Base-by-base conservation (phyloP, 1,284 basidiomycete genomes). In the Spongiforma sp. region DNA sequence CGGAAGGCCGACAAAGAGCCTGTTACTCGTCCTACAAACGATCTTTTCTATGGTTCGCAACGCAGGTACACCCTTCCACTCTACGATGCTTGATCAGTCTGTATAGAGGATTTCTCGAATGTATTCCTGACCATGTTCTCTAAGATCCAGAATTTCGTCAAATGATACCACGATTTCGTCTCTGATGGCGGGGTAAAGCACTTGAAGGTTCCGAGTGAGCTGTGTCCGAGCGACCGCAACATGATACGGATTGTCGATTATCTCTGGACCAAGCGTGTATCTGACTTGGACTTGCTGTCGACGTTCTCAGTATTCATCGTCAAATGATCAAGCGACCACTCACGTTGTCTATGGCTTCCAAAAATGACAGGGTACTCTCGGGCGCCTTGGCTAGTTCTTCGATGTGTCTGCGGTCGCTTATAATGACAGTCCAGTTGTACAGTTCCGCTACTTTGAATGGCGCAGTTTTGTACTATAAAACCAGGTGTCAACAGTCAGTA, bases 371-470 rank as follows among this genome's bases (percentile, higher is more conserved):
- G 80, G 17, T 66, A 21, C 81, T 77, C 24, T 82, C 81, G 0
- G 77, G 71, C 2, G 79, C 78, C 36, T 70, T 79, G 4, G 77
- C 70, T 14, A 85, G 56, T 48, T 86, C 84, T 5, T 82, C 79
- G 9, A 82, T 67, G 28, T 78, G 67, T 28, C 74, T 67, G 0
- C 65, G 72, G 6, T 72, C 78, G 33, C 69, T 78, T 2, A 83
- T 63, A 26, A 85, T 41, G 19, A 86, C 74, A 0, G 76, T 61
- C 84, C 83, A 85, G 43, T 69, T 66, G 32, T 73, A 71, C 4
- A 78, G 63, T 2, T 74, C 69, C 0, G 83, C 72, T 2, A 86
- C 65, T 64, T 82, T 84, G 76, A 84, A 85, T 5, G 75, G 68
- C 0, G 62, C 60, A 2, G 73, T 70, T 17, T 74, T 76, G 55